Conservation (phyloP, 495 filamentous ascomycete genomes). For the Rhypophila decipiens region DNA sequence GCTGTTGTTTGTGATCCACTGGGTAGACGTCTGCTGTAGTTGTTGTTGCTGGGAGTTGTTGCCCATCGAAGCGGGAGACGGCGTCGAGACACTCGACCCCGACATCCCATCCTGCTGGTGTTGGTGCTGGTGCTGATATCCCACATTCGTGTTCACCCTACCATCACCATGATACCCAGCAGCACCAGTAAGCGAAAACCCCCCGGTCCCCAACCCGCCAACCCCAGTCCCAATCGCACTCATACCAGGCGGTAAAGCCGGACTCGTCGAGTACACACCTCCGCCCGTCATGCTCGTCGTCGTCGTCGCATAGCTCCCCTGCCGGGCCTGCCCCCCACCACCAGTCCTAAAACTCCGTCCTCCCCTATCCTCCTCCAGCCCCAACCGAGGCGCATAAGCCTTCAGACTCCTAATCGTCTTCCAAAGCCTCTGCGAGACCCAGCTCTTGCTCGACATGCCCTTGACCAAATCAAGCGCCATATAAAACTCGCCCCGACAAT, state of each 20-base stretch:
- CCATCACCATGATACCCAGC: constrained; percentile 4
- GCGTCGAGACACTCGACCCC: neutral
- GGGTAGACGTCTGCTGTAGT: constrained; percentile 2
- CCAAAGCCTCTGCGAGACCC: constrained; percentile 75
- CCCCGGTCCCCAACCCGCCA: too few relatives aligned
- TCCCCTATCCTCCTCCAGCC: constrained; percentile 52
- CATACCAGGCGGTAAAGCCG: too few relatives aligned
- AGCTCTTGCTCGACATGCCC: constrained; percentile 70
- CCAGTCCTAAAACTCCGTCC: too few relatives aligned
- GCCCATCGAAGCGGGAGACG: too few relatives aligned
- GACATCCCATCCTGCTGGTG: neutral
- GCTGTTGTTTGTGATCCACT: neutral
- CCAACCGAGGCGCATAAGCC: constrained; percentile 71
- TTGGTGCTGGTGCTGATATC: constrained; percentile 4
- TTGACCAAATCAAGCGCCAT: constrained; percentile 78
- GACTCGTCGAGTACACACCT: neutral
- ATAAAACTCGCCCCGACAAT: constrained; percentile 79
- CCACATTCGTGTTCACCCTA: constrained; percentile 27
- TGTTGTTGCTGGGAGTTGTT: constrained; percentile 4
- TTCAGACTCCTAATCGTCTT: constrained; percentile 73
- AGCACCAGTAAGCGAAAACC: too few relatives aligned
- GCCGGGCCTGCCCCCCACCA: constrained; percentile 21
- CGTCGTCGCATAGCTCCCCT: neutral
- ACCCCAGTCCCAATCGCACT: too few relatives aligned
- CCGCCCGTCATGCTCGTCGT: neutral